Evolutionary conservation across 2,329 filamentous ascomycete genomes (phyloP).

Genomic region (Aspergillus fumigatiaffinis): DNA sequence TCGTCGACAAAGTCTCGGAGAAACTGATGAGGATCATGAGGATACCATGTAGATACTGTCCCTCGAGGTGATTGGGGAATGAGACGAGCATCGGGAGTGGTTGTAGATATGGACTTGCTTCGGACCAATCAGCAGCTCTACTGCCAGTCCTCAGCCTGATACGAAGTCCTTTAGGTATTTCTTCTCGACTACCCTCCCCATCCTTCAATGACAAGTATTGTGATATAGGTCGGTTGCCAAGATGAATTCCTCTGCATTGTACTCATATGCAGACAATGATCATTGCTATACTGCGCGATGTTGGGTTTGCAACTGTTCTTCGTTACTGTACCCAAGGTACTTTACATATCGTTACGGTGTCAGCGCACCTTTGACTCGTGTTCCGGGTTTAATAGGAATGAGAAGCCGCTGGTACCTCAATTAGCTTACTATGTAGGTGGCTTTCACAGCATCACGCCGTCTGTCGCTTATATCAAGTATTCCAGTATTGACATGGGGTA

Average conservation of each 20-base stretch:
- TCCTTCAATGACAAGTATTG: not conserved
- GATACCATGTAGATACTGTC: not conserved
- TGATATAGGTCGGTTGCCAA: not conserved
- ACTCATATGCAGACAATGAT: not conserved
- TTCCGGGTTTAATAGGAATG: not conserved
- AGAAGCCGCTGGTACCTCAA: not conserved
- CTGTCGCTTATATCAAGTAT: not conserved
- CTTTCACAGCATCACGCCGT: not conserved
- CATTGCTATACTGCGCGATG: not conserved
- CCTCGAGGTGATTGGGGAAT: slow-evolving; percentile 1
- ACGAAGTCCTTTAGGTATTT: not conserved
- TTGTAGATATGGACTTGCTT: slow-evolving; percentile 21
- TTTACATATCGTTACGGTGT: not conserved
- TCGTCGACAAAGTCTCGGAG: not conserved
- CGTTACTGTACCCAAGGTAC: too few species aligned
- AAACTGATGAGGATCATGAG: not conserved
- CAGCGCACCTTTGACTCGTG: not conserved
- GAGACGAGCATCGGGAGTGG: slow-evolving; percentile 17
- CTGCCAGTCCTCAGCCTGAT: slow-evolving; percentile 6
- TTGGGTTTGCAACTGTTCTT: not conserved
- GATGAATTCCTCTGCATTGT: not conserved
- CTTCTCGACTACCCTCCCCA: not conserved
- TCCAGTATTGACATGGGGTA: too few species aligned
- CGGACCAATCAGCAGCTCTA: slow-evolving; percentile 22
- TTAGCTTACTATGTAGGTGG: not conserved